Percentiles rank a stretch among this genome's conserved stretches.
phyloP scores from a whole-genome alignment of 116 monocot species.

The Dioscorea cayenensis region DNA sequence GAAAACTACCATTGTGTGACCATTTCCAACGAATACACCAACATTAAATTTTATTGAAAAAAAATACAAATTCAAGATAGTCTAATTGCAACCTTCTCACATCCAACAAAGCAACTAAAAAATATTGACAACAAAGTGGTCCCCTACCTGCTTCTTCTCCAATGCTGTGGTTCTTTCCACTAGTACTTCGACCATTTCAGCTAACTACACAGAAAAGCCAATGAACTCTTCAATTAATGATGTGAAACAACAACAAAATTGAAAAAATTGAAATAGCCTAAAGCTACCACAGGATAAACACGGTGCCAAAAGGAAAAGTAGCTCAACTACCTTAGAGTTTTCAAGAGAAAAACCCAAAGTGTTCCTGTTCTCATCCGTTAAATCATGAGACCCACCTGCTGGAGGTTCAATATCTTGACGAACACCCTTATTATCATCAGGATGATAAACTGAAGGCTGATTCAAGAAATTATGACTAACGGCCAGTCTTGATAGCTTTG shows the following conservation, averaged over 20 bases:
- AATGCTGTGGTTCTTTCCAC: slow-evolving; percentile 12
- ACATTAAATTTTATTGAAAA: not conserved
- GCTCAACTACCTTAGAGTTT: slow-evolving; percentile 14
- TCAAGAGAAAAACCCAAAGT: slow-evolving; percentile 5
- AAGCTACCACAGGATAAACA: not conserved
- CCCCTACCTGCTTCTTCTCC: slow-evolving; percentile 44
- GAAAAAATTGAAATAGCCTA: not conserved
- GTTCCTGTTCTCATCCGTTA: not conserved
- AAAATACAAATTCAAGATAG: not conserved
- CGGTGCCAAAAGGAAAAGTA: not conserved
- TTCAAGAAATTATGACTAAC: not conserved
- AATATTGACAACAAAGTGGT: not conserved
- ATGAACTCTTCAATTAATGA: not conserved
- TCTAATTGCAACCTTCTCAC: no score
- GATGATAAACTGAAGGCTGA: slow-evolving; percentile 4
- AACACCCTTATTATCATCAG: slow-evolving; percentile 6
- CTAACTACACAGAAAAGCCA: slow-evolving; percentile 16
- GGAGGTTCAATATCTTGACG: not conserved
- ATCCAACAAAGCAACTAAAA: not conserved
- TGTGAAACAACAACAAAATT: not conserved
- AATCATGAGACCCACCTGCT: not conserved
- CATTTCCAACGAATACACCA: no score
- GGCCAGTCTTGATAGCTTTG: slow-evolving; percentile 22
- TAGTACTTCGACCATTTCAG: slow-evolving; percentile 27
- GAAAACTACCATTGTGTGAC: not conserved